Evolutionary conservation across 2,329 filamentous ascomycete species (phyloP), one percentile per base, ranked within the genome.

Genomic region (Seiridium unicorne): DNA sequence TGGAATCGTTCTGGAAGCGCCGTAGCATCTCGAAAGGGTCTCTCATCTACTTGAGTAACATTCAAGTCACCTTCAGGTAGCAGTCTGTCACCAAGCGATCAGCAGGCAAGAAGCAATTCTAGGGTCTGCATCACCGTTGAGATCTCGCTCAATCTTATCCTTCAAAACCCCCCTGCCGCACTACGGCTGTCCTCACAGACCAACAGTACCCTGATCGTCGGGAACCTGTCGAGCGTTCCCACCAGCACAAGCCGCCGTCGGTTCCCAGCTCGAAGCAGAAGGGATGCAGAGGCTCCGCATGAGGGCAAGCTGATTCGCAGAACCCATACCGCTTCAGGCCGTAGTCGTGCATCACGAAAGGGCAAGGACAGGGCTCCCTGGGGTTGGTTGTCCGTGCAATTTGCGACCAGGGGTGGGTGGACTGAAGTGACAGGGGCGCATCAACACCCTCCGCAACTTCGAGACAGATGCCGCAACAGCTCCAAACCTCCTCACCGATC

Each of bases 401-500:
- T 48, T 59, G 57, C 13, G 49, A 44, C 47, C 53, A 47, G 57
- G 57, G 36, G 36, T 9, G 26, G 36, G 56, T 42, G 44, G 44
- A 26, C 34, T 53, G 35, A 38, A 53, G 31, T 26, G 53, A 53
- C 59, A 42, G 59, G 54, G 59, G 53, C 34, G 26, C 57, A 59
- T 51, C 53, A 53, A 46, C 51, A 55, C 53, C 57, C 60, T 49
- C 40, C 35, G 44, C 46, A 49, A 18, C 51, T 62, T 60, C 60
- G 60, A 62, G 60, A 62, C 60, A 58, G 57, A 54, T 48, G 44
- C 60, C 54, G 60, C 60, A 62, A 62, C 60, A 62, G 44, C 60
- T 53, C 31, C 48, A 54, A 46, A 57, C 60, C 53, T 34, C 35
- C 47, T 60, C 58, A 40, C 58, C 44, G 58, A 55, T 44, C 32